Percentiles rank a stretch among this genome's conserved stretches.
phyloP scores from a whole-genome alignment of 257 asterid species.

The Forsythia suspensa region DNA sequence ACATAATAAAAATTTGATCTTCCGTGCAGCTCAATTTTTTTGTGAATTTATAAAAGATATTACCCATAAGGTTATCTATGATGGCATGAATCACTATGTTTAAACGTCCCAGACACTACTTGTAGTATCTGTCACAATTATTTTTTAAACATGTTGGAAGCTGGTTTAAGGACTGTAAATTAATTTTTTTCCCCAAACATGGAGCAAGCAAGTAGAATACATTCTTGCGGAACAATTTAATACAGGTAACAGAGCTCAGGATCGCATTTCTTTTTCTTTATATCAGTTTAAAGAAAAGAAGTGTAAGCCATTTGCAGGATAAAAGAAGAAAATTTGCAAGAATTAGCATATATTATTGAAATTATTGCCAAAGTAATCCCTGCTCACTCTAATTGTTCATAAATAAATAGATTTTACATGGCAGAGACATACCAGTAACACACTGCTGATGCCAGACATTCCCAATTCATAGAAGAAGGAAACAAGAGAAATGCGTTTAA shows the following conservation, averaged over 20 bases:
- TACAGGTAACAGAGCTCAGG: neutral
- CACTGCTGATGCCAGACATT: constrained; percentile 82
- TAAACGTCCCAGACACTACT: neutral
- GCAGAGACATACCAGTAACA: constrained; percentile 61
- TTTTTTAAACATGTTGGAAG: neutral
- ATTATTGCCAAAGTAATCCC: neutral
- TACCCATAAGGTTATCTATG: neutral
- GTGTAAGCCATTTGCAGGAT: neutral
- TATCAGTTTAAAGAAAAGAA: neutral
- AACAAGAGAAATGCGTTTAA: constrained; percentile 68
- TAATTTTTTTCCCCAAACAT: neutral
- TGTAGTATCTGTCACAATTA: neutral
- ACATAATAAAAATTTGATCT: neutral
- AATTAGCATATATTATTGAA: neutral
- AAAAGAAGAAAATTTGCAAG: neutral
- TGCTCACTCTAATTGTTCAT: neutral
- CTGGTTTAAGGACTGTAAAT: neutral
- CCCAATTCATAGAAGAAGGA: constrained; percentile 95
- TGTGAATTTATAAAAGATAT: neutral
- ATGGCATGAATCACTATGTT: neutral
- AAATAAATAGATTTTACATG: neutral
- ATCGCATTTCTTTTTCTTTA: neutral
- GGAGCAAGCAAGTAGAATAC: neutral
- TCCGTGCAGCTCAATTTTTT: neutral
- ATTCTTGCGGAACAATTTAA: neutral